A percentile compares a stretch with the other conserved stretches of the same genome.
phyloP scores from a whole-genome alignment of 768 basidiomycete species.

The Trametes maxima region DNA sequence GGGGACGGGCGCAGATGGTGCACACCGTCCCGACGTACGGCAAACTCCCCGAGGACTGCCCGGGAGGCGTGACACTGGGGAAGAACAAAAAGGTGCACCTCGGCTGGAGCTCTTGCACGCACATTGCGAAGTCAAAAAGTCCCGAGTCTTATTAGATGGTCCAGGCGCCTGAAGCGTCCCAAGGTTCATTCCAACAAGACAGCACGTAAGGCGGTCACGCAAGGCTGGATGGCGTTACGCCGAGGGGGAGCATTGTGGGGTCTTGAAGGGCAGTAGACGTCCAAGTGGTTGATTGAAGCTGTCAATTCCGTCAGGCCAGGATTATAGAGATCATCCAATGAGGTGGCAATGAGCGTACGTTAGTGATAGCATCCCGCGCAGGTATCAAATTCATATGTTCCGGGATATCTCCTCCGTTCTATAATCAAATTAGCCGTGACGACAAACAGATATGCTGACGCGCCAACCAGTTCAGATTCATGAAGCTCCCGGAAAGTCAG shows the following conservation, averaged over 20 bases:
- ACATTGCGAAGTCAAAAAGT: not conserved
- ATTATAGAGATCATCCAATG: not conserved
- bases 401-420: slow-evolving; percentile 53
- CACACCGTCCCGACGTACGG: not conserved
- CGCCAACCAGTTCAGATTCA: slow-evolving; percentile 57
- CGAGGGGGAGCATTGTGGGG: slow-evolving; percentile 46
- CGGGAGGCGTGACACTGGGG: not conserved
- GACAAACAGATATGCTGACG: not conserved
- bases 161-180: not conserved
- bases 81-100: not conserved
- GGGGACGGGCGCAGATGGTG: not conserved
- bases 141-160: slow-evolving; percentile 1
- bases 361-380: slow-evolving; percentile 53
- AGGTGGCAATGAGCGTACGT: slow-evolving; percentile 46
- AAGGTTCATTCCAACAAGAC: not conserved
- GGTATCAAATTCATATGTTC: slow-evolving; percentile 81
- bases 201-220: not conserved
- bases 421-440: slow-evolving; percentile 1
- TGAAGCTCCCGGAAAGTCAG: slow-evolving; percentile 71
- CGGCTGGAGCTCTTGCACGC: not conserved
- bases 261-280: slow-evolving; percentile 41
- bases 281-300: slow-evolving; percentile 63
- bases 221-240: slow-evolving; percentile 30
- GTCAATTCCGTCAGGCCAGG: not conserved
- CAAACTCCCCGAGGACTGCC: slow-evolving; percentile 1